Conservation (phyloP, 257 asterid genomes). For the Primulina huaijiensis region DNA sequence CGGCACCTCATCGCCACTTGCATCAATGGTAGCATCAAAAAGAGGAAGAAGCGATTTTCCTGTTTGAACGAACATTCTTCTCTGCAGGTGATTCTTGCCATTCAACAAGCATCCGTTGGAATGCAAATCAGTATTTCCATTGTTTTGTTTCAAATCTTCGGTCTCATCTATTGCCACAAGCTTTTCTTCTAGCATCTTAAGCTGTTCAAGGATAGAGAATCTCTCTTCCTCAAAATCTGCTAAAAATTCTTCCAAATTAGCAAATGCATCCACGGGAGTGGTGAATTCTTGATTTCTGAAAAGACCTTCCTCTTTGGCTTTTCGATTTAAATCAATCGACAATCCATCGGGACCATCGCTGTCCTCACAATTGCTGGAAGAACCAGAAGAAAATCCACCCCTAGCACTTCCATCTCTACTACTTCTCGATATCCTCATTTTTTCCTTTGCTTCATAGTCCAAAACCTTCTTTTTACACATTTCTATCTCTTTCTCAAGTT, state of each 20-base stretch:
- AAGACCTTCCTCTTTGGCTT: constrained; percentile 52
- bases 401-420: constrained; percentile 57
- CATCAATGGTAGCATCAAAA: constrained; percentile 67
- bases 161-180: constrained; percentile 55
- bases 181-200: constrained; percentile 77
- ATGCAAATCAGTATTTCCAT: constrained; percentile 43
- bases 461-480: constrained; percentile 55
- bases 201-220: constrained; percentile 76
- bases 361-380: constrained; percentile 80
- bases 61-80: constrained; percentile 36
- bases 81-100: constrained; percentile 38
- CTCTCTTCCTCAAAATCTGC: constrained; percentile 92
- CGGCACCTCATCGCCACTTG: constrained; percentile 34
- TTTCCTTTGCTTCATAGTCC: constrained; percentile 67
- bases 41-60: constrained; percentile 89
- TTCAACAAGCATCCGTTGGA: constrained; percentile 44
- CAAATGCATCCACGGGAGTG: constrained; percentile 61
- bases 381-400: constrained; percentile 70
- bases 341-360: constrained; percentile 52
- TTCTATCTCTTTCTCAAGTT: constrained; percentile 67
- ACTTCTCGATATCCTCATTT: constrained; percentile 42
- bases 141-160: constrained; percentile 28
- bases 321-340: constrained; percentile 71
- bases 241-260: constrained; percentile 73
- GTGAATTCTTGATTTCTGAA: constrained; percentile 36